Conservation (phyloP, 768 basidiomycete genomes). For the Cystofilobasidium ferigula region DNA sequence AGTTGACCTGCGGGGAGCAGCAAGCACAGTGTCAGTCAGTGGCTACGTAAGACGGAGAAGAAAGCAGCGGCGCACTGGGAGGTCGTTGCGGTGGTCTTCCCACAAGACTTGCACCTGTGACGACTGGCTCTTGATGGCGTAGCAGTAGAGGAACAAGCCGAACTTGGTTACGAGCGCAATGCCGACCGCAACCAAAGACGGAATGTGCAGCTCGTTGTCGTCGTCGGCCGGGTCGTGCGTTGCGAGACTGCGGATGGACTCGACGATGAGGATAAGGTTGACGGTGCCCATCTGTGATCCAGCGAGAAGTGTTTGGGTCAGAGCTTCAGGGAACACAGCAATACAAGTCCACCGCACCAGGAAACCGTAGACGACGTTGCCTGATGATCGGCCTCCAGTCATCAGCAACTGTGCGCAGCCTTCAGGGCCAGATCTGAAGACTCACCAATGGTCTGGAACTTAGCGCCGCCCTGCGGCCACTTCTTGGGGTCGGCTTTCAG, state of each 20-base stretch:
- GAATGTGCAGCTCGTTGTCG: slow-evolving; percentile 58
- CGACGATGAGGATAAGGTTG: slow-evolving; percentile 81
- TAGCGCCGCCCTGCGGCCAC: slow-evolving; percentile 31
- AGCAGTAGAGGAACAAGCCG: slow-evolving; percentile 75
- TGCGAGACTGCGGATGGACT: slow-evolving; percentile 63
- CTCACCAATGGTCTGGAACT: slow-evolving; percentile 65
- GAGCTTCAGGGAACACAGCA: neutral
- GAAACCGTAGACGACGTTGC: slow-evolving; percentile 72
- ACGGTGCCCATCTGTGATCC: slow-evolving; percentile 69
- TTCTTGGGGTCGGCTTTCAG: slow-evolving; percentile 38
- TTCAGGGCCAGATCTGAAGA: too few species aligned
- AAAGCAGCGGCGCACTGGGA: too few species aligned
- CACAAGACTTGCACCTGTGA: slow-evolving; percentile 53
- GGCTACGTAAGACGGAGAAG: too few species aligned
- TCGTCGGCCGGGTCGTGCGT: slow-evolving; percentile 46
- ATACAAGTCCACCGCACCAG: slow-evolving; percentile 30
- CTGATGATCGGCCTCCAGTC: too few species aligned
- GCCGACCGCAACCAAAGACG: slow-evolving; percentile 70
- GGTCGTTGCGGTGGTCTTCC: slow-evolving; percentile 74
- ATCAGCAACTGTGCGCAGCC: too few species aligned
- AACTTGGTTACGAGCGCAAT: slow-evolving; percentile 76
- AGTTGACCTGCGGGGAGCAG: too few species aligned
- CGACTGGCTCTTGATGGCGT: slow-evolving; percentile 43
- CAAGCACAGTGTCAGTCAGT: too few species aligned
- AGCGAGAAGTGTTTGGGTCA: neutral